Conservation (phyloP, 257 asterid species). For the Solanum chmielewskii region DNA sequence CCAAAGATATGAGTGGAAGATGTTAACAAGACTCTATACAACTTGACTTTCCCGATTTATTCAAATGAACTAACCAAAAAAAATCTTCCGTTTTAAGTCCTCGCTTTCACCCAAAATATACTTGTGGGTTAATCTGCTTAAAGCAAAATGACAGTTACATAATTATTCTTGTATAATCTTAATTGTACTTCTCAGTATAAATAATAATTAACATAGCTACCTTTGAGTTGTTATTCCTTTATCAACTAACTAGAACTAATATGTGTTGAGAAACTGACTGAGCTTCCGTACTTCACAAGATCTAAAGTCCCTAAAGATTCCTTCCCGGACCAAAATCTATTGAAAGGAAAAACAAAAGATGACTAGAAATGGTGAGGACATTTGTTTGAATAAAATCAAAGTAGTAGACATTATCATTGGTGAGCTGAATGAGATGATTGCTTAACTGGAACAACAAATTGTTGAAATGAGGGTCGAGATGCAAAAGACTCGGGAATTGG, state of each 20-base stretch:
- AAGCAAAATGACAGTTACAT: not conserved
- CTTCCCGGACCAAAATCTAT: not conserved
- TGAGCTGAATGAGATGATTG: too few species aligned
- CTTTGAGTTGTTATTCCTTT: not conserved
- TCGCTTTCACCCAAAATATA: not conserved
- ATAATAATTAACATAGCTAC: too few species aligned
- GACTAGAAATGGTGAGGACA: not conserved
- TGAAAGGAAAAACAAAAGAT: too few species aligned
- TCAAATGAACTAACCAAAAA: not conserved
- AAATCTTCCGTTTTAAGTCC: not conserved
- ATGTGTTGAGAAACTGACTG: not conserved
- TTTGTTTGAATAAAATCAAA: too few species aligned
- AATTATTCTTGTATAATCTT: not conserved
- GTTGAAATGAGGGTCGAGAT: too few species aligned
- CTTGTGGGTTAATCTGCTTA: not conserved
- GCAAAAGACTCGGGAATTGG: too few species aligned
- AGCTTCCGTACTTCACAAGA: not conserved
- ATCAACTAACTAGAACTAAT: too few species aligned
- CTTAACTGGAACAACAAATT: too few species aligned
- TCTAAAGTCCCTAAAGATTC: too few species aligned
- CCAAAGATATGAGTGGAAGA: not conserved
- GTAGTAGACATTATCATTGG: too few species aligned
- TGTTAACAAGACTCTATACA: not conserved
- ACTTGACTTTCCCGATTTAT: not conserved
- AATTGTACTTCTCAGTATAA: not conserved